Base-by-base conservation (phyloP, 1,284 basidiomycete genomes). In the Ganoderma lucidum region DNA sequence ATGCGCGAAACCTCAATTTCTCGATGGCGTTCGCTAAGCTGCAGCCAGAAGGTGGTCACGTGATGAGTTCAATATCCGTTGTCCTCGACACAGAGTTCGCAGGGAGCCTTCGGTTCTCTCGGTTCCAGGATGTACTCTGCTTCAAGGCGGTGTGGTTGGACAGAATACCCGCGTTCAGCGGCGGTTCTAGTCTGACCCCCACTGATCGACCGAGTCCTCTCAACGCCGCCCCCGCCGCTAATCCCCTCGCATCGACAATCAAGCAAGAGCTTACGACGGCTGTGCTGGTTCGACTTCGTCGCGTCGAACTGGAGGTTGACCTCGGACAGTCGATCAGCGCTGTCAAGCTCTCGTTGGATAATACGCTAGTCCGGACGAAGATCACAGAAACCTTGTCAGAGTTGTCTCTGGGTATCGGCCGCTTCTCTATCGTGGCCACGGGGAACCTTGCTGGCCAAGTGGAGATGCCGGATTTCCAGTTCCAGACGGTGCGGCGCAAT, bases 101-200 rank as follows among this genome's bases (percentile, higher is more conserved):
- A 8, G 93, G 93, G 0, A 87, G 83, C 5, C 84, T 94, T 42
- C 88, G 90, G 23, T 93, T 96, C 77, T 93, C 93, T 12, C 88
- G 95, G 17, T 78, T 96, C 19, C 94, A 96, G 78, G 95, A 96
- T 76, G 88, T 95, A 60, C 83, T 96, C 37, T 95, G 93, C 78
- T 94, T 96, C 85, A 95, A 96, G 78, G 94, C 94, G 1, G 93
- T 96, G 23, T 96, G 94, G 94, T 79, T 96, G 58, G 95, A 96
- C 76, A 89, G 90, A 53, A 94, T 96, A 48, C 93, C 94, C 0
- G 80, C 93, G 3, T 86, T 93, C 74, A 87, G 86, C 28, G 35
- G 64, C 68, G 83, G 81, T n/a, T 84, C 85, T 62, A 69, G 71
- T 61, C 73, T 77, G 56, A 68, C 72, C n/a, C 73, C 80, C 15